phyloP scores from a whole-genome alignment of 2,329 filamentous ascomycete species.

The Sporothrix schenckii region DNA sequence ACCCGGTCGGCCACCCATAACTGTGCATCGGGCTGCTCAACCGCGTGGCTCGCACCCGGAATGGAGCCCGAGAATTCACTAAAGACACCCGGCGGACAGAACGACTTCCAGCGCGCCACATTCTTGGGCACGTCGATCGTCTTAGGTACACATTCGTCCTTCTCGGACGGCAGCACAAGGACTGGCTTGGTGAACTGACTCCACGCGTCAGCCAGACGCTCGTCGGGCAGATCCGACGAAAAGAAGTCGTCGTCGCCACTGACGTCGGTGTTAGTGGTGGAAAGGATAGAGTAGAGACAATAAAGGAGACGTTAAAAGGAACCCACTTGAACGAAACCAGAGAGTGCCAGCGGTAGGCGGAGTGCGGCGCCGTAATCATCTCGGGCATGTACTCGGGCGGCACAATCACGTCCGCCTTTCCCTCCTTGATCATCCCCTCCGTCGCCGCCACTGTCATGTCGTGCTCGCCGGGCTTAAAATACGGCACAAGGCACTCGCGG shows the following conservation, averaged over 20 bases:
- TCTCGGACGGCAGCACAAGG: conserved; percentile 65
- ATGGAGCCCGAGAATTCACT: conserved; percentile 58
- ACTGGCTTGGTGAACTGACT: conserved; percentile 62
- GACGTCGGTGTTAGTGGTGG: background rate
- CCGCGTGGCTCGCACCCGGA: conserved; percentile 56
- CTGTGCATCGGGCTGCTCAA: conserved; percentile 51
- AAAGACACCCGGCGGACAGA: conserved; percentile 49
- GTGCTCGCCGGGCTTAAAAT: conserved; percentile 50
- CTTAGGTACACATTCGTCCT: conserved; percentile 66
- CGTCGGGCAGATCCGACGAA: conserved; percentile 70
- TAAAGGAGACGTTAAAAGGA: background rate
- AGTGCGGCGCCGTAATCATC: conserved; percentile 51
- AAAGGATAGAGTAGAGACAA: background rate
- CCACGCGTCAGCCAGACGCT: conserved; percentile 66
- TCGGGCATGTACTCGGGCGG: conserved; percentile 50
- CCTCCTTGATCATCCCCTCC: conserved; percentile 57
- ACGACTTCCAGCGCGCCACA: conserved; percentile 59
- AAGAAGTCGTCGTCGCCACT: conserved; percentile 85
- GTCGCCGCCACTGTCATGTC: conserved; percentile 54
- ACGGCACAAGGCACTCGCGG: conserved; percentile 62
- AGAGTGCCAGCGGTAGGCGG: conserved; percentile 58
- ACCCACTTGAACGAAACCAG: conserved; percentile 56
- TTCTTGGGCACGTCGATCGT: conserved; percentile 61
- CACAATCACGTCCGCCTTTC: conserved; percentile 59
- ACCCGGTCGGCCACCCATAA: conserved; percentile 56